A percentile compares a stretch with the other conserved stretches of the same genome.
These are phyloP conservation scores for Venturia pyrina DNA, from an alignment of 2,329 filamentous ascomycete genomes.

Conservation along the genomic window DNA sequence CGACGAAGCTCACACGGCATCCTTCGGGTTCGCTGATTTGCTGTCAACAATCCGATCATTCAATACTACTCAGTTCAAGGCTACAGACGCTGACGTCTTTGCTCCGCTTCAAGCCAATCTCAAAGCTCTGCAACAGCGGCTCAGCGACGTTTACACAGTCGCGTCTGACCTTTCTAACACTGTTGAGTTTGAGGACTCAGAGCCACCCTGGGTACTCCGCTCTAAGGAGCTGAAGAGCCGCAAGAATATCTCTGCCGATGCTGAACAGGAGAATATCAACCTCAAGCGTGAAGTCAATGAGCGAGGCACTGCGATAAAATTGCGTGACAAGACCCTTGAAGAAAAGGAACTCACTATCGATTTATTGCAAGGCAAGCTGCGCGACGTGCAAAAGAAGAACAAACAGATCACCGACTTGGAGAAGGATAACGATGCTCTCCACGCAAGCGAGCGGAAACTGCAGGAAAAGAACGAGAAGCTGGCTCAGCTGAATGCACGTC, in stretches of 20 bases:
- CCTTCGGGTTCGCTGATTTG: conserved; percentile 58
- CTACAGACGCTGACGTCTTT: conserved; percentile 58
- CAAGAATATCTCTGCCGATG: conserved; percentile 70
- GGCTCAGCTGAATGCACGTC: conserved; percentile 56
- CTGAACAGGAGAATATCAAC: conserved; percentile 72
- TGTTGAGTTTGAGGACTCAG: conserved; percentile 54
- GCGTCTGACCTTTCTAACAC: conserved; percentile 34
- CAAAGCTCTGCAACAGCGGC: conserved; percentile 50
- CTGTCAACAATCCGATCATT: conserved; percentile 52
- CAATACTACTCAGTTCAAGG: conserved; percentile 35
- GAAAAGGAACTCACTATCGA: conserved; percentile 88
- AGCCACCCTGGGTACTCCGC: conserved; percentile 74
- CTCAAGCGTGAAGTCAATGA: conserved; percentile 74
- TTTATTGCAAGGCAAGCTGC: conserved; percentile 78
- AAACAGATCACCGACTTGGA: conserved; percentile 59
- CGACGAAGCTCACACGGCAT: conserved; percentile 61
- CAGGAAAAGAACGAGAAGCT: conserved; percentile 59
- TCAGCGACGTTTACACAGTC: conserved; percentile 62
- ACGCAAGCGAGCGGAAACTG: conserved; percentile 52
- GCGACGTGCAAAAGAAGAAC: conserved; percentile 70
- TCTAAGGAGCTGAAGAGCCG: conserved; percentile 73
- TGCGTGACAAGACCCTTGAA: conserved; percentile 66
- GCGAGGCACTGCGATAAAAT: conserved; percentile 45
- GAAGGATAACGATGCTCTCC: conserved; percentile 19
- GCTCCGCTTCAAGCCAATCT: conserved; percentile 58